phyloP scores from a whole-genome alignment of 345 rosid species.

The Lenwebbia sp. region DNA sequence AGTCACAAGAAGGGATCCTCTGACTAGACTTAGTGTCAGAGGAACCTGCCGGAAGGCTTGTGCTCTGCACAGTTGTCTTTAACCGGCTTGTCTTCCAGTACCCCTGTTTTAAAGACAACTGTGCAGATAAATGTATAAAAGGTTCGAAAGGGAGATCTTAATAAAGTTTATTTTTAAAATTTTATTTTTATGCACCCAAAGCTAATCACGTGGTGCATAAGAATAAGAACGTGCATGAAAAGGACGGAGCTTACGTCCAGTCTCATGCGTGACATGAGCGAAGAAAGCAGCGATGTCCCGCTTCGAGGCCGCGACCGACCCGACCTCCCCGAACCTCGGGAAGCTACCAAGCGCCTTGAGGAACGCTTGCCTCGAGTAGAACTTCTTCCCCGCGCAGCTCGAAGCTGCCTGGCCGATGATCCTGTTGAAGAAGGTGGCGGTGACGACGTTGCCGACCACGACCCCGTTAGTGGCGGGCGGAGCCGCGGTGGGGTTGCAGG shows the following conservation, averaged over 20 bases:
- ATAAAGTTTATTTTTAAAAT: too few relatives aligned
- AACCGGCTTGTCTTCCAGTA: too few relatives aligned
- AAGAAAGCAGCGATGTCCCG: constrained; percentile 79
- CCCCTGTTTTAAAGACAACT: too few relatives aligned
- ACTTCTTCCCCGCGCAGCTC: constrained; percentile 45
- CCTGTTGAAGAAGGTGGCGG: constrained; percentile 36
- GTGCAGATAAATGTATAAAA: too few relatives aligned
- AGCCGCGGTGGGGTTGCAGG: constrained; percentile 25
- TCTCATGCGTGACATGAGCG: constrained; percentile 76
- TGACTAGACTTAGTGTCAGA: too few relatives aligned
- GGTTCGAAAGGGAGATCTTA: too few relatives aligned
- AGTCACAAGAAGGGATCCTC: too few relatives aligned
- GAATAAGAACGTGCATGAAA: neutral
- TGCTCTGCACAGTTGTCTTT: too few relatives aligned
- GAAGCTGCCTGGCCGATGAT: constrained; percentile 36
- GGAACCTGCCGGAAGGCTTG: too few relatives aligned
- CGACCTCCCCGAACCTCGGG: constrained; percentile 43
- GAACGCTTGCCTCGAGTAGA: constrained; percentile 50
- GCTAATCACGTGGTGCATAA: neutral
- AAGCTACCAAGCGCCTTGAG: constrained; percentile 33
- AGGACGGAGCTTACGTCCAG: constrained; percentile 46
- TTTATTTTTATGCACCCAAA: neutral
- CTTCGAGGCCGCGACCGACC: constrained; percentile 33
- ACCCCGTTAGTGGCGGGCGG: constrained; percentile 9
- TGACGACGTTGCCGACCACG: constrained; percentile 31